Evolutionary conservation across 495 filamentous ascomycete genomes (phyloP).

Genomic region (Xylaria cubensis): DNA sequence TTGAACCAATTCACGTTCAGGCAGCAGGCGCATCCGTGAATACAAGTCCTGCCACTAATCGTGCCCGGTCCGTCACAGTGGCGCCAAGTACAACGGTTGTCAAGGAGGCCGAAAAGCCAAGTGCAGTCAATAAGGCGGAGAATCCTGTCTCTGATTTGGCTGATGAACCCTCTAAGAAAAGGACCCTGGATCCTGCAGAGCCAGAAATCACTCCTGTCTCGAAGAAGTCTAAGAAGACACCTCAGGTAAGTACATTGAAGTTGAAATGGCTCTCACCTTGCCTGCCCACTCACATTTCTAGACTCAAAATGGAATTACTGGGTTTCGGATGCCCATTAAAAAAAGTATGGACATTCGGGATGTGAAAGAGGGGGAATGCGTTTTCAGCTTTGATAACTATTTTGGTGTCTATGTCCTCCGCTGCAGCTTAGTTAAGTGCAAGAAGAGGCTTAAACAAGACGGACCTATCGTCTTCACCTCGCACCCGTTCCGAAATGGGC

Average conservation of each 20-base stretch:
- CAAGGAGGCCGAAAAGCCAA: background rate
- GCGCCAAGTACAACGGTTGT: background rate
- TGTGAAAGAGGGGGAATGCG: constrained; percentile 6
- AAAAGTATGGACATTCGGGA: background rate
- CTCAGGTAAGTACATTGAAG: background rate
- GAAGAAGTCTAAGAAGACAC: constrained; percentile 12
- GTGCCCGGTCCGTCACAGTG: background rate
- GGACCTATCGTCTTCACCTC: constrained; percentile 5
- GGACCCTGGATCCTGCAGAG: constrained; percentile 3
- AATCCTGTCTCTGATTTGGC: background rate
- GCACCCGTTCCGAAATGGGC: constrained; percentile 16
- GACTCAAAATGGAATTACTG: background rate
- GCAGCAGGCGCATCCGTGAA: background rate
- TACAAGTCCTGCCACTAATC: background rate
- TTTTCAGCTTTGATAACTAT: constrained; percentile 11
- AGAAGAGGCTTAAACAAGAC: constrained; percentile 5
- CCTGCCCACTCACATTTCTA: background rate
- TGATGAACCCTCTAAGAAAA: background rate
- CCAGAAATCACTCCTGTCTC: background rate
- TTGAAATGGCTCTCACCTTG: background rate
- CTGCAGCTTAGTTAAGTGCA: constrained; percentile 17
- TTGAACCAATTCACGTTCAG: background rate
- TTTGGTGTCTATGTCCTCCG: constrained; percentile 16
- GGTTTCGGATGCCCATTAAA: background rate
- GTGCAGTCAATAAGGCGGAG: background rate